Conservation (phyloP, 768 basidiomycete species). For the Amanita jacksonii region DNA sequence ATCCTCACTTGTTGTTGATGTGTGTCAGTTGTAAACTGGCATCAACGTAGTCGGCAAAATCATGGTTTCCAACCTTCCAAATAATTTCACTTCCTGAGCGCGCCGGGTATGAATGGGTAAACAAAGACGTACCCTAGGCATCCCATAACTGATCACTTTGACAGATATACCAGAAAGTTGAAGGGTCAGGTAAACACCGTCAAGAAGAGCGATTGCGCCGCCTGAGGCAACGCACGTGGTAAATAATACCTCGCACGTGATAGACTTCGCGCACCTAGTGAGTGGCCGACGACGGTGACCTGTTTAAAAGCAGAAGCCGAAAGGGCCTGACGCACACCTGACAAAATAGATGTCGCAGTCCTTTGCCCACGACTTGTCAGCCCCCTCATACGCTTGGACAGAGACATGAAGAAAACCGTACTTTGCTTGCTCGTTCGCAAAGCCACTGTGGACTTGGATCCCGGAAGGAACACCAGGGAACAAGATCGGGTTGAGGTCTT, state of each 20-base stretch:
- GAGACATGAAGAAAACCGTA: slow-evolving; percentile 12
- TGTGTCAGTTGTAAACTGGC: slow-evolving; percentile 38
- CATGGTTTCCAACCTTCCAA: slow-evolving; percentile 45
- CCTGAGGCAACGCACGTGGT: too few relatives aligned
- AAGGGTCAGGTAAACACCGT: slow-evolving; percentile 44
- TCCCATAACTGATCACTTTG: slow-evolving; percentile 29
- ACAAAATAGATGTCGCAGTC: slow-evolving; percentile 29
- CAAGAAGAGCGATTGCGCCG: slow-evolving; percentile 46
- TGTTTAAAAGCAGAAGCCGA: slow-evolving; percentile 22
- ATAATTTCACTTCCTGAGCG: too few relatives aligned
- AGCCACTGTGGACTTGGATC: slow-evolving; percentile 37
- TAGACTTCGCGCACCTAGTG: slow-evolving; percentile 27
- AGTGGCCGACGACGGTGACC: slow-evolving; percentile 39
- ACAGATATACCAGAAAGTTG: slow-evolving; percentile 33
- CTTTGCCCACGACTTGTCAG: slow-evolving; percentile 14
- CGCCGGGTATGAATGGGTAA: too few relatives aligned
- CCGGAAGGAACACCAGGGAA: slow-evolving; percentile 38
- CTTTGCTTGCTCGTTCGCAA: slow-evolving; percentile 32
- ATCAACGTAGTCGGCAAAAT: slow-evolving; percentile 54
- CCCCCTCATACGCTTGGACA: not conserved
- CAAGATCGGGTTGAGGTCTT: slow-evolving; percentile 24
- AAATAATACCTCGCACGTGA: too few relatives aligned
- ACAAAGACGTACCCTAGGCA: slow-evolving; percentile 31
- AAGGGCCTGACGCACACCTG: slow-evolving; percentile 31
- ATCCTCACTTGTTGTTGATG: slow-evolving; percentile 45